A percentile compares a stretch with the other conserved stretches of the same genome.
Conservation (phyloP, 2,329 filamentous ascomycete species). For the Ascocoryne sarcoides region DNA sequence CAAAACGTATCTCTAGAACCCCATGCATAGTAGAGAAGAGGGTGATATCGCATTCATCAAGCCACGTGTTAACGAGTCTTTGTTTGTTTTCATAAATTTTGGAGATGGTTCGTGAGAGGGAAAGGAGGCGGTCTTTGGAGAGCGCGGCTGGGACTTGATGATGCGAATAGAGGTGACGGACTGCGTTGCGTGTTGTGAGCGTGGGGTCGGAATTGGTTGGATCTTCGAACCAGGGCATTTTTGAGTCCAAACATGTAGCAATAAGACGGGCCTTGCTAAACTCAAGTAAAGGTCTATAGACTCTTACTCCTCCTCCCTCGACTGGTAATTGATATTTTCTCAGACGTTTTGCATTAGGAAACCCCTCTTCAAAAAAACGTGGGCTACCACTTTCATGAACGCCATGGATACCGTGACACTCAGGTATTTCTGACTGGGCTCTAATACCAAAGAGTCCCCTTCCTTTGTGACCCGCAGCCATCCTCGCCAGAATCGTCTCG, state of each 20-base stretch:
- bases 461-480: constrained; percentile 58
- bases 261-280: constrained; percentile 68
- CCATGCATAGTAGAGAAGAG: constrained; percentile 27
- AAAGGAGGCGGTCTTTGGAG: constrained; percentile 53
- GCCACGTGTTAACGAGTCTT: constrained; percentile 45
- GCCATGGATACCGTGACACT: constrained; percentile 68
- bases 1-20: too few relatives aligned
- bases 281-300: constrained; percentile 60
- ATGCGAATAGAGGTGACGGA: constrained; percentile 65
- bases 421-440: constrained; percentile 61
- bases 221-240: constrained; percentile 74
- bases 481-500: constrained; percentile 77
- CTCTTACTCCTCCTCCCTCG: constrained; percentile 56
- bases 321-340: constrained; percentile 6
- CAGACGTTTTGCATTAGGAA: neutral
- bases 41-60: constrained; percentile 38
- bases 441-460: constrained; percentile 66
- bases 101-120: constrained; percentile 46
- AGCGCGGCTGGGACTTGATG: too few relatives aligned
- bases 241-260: constrained; percentile 61
- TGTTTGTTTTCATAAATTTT: constrained; percentile 35
- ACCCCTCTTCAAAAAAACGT: neutral
- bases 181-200: constrained; percentile 71
- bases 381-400: constrained; percentile 53
- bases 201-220: constrained; percentile 70